Conservation (phyloP, 2,329 filamentous ascomycete species). For the Phyllosticta citrichinensis region DNA sequence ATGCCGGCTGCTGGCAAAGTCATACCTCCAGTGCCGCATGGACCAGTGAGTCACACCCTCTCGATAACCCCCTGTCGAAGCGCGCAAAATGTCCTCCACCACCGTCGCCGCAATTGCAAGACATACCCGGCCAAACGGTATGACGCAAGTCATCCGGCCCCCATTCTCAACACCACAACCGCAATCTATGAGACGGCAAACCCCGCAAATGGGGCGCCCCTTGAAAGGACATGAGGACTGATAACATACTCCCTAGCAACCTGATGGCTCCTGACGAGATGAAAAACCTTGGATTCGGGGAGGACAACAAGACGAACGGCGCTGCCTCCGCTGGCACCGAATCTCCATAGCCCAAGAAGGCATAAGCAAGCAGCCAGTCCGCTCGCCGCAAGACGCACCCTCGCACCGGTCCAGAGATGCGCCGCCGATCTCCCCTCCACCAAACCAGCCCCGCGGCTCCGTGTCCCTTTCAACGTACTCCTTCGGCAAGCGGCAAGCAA, state of each 20-base stretch:
- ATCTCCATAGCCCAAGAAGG: not conserved
- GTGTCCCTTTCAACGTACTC: not conserved
- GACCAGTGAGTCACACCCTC: conserved; percentile 56
- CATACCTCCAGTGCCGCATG: conserved; percentile 87
- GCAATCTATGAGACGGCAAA: not conserved
- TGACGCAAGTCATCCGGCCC: not conserved
- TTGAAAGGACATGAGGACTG: not conserved
- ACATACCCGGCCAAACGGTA: not conserved
- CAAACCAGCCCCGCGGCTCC: not conserved
- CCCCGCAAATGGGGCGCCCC: not conserved
- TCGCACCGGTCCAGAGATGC: not conserved
- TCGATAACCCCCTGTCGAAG: not conserved
- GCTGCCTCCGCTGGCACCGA: not conserved
- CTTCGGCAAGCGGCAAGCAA: not conserved
- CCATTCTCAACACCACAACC: not conserved
- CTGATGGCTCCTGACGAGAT: conserved; percentile 95
- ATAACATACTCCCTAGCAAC: conserved; percentile 49
- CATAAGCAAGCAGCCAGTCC: not conserved
- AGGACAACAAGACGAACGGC: conserved; percentile 30
- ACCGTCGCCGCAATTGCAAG: not conserved
- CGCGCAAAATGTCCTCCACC: not conserved
- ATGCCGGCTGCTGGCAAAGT: conserved; percentile 77
- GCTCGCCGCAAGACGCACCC: not conserved
- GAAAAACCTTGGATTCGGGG: conserved; percentile 76
- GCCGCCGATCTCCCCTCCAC: not conserved